A percentile compares a stretch with the other conserved stretches of the same genome.
Conservation (phyloP, 73 alveolate species). For the Paramecium sexaurelia region DNA sequence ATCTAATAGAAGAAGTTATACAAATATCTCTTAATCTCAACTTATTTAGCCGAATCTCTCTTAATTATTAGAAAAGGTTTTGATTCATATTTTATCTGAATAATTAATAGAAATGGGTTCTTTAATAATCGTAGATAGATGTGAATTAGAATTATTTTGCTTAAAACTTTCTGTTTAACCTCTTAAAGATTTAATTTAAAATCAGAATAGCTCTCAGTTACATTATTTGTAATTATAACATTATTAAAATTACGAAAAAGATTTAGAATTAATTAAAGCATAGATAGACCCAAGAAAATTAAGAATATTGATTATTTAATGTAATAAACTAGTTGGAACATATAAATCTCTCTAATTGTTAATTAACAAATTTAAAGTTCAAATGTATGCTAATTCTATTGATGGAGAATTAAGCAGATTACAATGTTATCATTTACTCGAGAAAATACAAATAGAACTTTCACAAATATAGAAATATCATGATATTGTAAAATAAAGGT, state of each 20-base stretch:
- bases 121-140: not conserved
- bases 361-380: conserved; percentile 17
- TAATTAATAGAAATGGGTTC: not conserved
- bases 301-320: not conserved
- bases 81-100: conserved; percentile 7
- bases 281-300: not conserved
- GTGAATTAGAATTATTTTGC: not conserved
- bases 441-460: not conserved
- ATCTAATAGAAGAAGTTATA: not conserved
- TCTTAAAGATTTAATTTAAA: not conserved
- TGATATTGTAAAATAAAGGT: not conserved
- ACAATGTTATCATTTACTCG: not conserved
- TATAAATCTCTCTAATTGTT: not conserved
- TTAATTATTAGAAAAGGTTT: not conserved
- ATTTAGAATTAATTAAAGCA: not conserved
- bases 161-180: not conserved
- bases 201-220: not conserved
- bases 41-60: not conserved
- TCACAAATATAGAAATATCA: not conserved
- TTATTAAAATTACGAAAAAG: not conserved
- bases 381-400: not conserved
- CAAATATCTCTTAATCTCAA: not conserved
- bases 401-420: not conserved
- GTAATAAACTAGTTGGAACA: not conserved
- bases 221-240: not conserved